Conservation (phyloP, 2,329 filamentous ascomycete genomes). For the Thelonectria rubi region DNA sequence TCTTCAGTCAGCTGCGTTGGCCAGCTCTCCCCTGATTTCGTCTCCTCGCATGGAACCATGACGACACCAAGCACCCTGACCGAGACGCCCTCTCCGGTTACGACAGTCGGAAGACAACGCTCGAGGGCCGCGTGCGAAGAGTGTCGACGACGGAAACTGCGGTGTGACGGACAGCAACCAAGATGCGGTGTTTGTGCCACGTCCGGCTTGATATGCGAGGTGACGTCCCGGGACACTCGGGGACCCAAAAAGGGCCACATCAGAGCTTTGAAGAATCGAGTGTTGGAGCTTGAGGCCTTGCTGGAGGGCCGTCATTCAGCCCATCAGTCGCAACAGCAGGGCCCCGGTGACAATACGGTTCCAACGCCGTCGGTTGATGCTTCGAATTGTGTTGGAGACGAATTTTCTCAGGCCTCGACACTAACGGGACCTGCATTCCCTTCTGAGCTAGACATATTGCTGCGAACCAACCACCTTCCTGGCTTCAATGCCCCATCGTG, state of each 20-base stretch:
- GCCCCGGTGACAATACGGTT: not conserved
- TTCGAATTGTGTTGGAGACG: not conserved
- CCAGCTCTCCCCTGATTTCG: not conserved
- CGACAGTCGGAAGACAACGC: not conserved
- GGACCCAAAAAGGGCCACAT: slow-evolving; percentile 3
- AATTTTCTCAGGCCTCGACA: not conserved
- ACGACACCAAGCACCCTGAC: not conserved
- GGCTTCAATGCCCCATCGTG: not conserved
- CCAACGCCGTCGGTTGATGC: not conserved
- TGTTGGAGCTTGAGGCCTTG: not conserved
- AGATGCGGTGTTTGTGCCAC: not conserved
- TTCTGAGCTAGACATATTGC: not conserved
- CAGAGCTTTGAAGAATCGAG: not conserved
- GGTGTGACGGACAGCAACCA: not conserved
- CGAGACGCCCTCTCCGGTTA: not conserved
- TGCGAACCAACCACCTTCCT: not conserved
- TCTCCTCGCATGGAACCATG: not conserved
- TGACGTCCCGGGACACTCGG: not conserved
- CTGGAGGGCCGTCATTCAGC: not conserved
- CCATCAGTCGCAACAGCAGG: not conserved
- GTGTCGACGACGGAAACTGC: slow-evolving; percentile 4
- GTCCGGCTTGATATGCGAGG: not conserved
- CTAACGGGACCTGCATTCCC: not conserved
- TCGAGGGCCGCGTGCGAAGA: not conserved
- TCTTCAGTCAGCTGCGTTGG: too few species aligned